These are phyloP conservation scores for Fraxinus ornus DNA, from an alignment of 305 asterid species.

Conservation along the genomic window DNA sequence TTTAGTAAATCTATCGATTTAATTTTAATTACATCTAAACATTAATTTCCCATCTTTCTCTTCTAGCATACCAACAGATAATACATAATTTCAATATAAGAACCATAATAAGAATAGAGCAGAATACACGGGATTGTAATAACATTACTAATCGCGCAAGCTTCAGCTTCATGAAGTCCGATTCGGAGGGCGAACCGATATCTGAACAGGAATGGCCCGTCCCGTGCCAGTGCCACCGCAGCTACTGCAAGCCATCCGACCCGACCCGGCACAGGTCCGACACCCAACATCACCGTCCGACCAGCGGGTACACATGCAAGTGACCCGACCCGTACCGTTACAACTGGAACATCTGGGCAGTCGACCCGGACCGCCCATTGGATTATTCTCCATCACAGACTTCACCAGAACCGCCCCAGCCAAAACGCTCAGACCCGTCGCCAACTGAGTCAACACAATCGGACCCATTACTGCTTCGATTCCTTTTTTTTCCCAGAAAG, in stretches of 20 bases:
- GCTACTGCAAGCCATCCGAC: conserved; percentile 79
- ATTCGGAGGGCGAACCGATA: conserved; percentile 58
- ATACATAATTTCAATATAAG: conserved; percentile 16
- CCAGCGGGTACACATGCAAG: conserved; percentile 86
- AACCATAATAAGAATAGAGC: conserved; percentile 20
- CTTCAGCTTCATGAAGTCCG: conserved; percentile 35
- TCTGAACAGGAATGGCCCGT: conserved; percentile 83
- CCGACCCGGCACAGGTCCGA: conserved; percentile 89
- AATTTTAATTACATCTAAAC: conserved; percentile 28
- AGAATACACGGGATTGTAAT: background rate
- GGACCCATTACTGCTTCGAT: conserved; percentile 56
- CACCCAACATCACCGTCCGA: conserved; percentile 89
- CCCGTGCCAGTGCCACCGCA: conserved; percentile 95
- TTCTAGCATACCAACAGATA: conserved; percentile 24
- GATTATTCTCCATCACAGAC: conserved; percentile 66
- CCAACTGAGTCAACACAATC: conserved; percentile 70
- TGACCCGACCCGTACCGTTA: conserved; percentile 87
- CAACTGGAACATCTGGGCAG: conserved; percentile 66
- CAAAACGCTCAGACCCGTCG: conserved; percentile 74
- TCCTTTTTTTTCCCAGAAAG: background rate
- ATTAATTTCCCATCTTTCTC: conserved; percentile 26
- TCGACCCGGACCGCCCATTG: conserved; percentile 73
- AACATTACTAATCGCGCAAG: background rate
- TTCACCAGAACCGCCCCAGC: conserved; percentile 89
- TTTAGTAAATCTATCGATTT: conserved; percentile 20